Evolutionary conservation across 129 eudicot species (phyloP).

Genomic region (Lactuca sativa): DNA sequence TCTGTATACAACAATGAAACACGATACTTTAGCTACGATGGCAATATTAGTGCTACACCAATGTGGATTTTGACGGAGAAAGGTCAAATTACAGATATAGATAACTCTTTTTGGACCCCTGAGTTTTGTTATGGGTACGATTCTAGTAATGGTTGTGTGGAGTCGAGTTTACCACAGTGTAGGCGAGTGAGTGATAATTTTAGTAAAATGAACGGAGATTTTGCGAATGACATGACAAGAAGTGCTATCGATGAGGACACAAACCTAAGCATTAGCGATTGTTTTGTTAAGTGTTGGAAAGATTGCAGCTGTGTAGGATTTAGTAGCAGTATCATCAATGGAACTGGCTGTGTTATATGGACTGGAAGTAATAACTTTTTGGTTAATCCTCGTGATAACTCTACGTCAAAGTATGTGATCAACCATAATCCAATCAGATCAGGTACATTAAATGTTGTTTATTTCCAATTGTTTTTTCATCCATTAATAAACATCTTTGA

Average conservation of each 20-base stretch:
- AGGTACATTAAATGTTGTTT: constrained; percentile 11
- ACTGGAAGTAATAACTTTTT: constrained; percentile 2
- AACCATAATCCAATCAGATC: constrained; percentile 1
- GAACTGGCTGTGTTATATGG: constrained; percentile 29
- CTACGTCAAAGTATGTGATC: constrained; percentile 24
- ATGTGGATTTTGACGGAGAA: constrained; percentile 17
- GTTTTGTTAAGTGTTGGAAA: constrained; percentile 48
- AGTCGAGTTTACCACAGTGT: constrained; percentile 16
- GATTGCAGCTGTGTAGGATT: constrained; percentile 46
- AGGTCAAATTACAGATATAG: constrained; percentile 14
- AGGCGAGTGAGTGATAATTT: constrained; percentile 4
- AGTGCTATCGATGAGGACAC: constrained; percentile 3
- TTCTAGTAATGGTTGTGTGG: constrained; percentile 17
- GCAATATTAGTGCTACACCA: not conserved
- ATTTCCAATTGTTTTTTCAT: not conserved
- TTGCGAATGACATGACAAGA: not conserved
- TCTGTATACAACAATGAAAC: constrained; percentile 12
- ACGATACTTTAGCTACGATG: constrained; percentile 5
- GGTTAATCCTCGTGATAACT: constrained; percentile 11
- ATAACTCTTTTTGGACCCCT: not conserved
- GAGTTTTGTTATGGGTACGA: constrained; percentile 31
- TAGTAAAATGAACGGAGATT: not conserved
- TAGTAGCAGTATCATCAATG: not conserved
- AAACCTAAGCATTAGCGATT: constrained; percentile 44
- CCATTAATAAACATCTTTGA: not conserved